Conservation (phyloP, 2,329 filamentous ascomycete genomes). For the Blastomyces silverae region DNA sequence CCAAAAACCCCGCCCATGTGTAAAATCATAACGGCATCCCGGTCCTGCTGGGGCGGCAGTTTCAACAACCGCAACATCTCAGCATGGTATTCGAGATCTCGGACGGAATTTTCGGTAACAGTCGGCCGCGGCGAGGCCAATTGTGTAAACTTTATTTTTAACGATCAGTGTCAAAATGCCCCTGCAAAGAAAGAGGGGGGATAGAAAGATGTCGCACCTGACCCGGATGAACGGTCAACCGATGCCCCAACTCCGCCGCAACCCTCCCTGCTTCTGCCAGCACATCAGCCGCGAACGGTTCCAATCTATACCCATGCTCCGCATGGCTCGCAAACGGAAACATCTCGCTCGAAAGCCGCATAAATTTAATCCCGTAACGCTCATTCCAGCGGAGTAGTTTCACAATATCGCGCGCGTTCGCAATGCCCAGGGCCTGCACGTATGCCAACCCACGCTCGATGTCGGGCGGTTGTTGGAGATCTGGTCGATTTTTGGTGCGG, state of each 20-base stretch:
- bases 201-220: slow-evolving; percentile 43
- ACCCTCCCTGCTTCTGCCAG: slow-evolving; percentile 71
- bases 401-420: slow-evolving; percentile 73
- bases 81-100: slow-evolving; percentile 81
- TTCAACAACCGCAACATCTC: slow-evolving; percentile 73
- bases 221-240: slow-evolving; percentile 84
- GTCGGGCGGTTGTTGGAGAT: slow-evolving; percentile 63
- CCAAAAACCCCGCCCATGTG: slow-evolving; percentile 91
- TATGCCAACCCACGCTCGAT: slow-evolving; percentile 64
- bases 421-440: slow-evolving; percentile 67
- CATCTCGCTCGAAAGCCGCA: slow-evolving; percentile 91
- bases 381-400: slow-evolving; percentile 93
- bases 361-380: slow-evolving; percentile 82
- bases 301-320: slow-evolving; percentile 77
- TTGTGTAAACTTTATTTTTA: slow-evolving; percentile 65
- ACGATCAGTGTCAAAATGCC: slow-evolving; percentile 9
- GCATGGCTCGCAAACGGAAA: slow-evolving; percentile 91
- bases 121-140: slow-evolving; percentile 72
- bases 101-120: slow-evolving; percentile 68
- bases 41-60: slow-evolving; percentile 68
- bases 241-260: slow-evolving; percentile 70
- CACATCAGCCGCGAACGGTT: slow-evolving; percentile 71
- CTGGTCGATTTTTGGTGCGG: slow-evolving; percentile 75
- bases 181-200: neutral
- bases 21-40: slow-evolving; percentile 87